These are phyloP conservation scores for Triticum monococcum DNA, from an alignment of 176 grass and related monocot species.

Conservation along the genomic window DNA sequence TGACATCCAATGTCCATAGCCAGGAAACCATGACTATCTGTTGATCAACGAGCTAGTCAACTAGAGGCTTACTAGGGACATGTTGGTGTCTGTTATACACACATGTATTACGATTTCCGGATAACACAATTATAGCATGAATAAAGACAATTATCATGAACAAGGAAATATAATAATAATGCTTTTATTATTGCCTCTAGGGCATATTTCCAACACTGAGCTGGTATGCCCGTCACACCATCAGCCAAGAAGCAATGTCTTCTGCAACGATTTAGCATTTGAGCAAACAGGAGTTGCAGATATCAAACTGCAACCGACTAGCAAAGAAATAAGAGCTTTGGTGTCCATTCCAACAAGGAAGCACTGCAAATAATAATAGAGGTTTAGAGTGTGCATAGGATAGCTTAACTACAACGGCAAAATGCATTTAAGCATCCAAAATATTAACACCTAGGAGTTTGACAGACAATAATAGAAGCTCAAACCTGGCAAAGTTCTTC, in stretches of 20 bases:
- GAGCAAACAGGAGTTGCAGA: not conserved
- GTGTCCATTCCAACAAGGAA: not conserved
- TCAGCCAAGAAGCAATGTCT: not conserved
- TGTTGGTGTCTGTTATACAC: too few species aligned
- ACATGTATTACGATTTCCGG: too few species aligned
- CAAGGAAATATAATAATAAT: too few species aligned
- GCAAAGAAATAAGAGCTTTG: not conserved
- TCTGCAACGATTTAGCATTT: not conserved
- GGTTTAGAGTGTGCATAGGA: conserved; percentile 11
- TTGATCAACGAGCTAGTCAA: too few species aligned
- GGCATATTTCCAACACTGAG: too few species aligned
- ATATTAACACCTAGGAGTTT: not conserved
- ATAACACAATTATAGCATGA: too few species aligned
- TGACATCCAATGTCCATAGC: too few species aligned
- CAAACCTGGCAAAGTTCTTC: not conserved
- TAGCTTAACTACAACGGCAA: not conserved
- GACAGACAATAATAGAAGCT: not conserved
- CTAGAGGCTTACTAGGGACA: too few species aligned
- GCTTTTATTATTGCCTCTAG: too few species aligned
- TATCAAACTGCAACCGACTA: not conserved
- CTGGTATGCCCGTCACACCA: not conserved
- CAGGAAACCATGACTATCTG: too few species aligned
- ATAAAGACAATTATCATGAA: too few species aligned
- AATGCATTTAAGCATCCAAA: not conserved
- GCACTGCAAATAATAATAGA: not conserved